A percentile compares a stretch with the other conserved stretches of the same genome.
Evolutionary conservation across 108 stramenopile species (phyloP).

Genomic region (Discostella stelligeroides): DNA sequence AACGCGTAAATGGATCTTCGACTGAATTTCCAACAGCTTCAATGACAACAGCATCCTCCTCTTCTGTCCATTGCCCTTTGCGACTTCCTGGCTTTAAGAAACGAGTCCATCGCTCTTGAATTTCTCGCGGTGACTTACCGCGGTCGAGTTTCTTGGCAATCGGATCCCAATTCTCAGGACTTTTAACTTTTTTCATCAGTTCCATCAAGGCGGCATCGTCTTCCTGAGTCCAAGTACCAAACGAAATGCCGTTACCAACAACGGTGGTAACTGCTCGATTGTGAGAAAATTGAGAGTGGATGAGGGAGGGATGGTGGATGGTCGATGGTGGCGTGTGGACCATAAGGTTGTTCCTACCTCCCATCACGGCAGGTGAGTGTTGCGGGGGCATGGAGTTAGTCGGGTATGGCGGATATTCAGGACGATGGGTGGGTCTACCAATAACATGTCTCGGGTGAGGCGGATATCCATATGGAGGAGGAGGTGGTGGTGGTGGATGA

Average conservation of each 20-base stretch:
- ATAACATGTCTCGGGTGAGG: neutral
- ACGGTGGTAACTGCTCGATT: neutral
- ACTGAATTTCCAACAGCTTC: slow-evolving; percentile 73
- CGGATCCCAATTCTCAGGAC: slow-evolving; percentile 85
- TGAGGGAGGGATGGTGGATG: neutral
- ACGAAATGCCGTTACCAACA: neutral
- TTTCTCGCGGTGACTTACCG: slow-evolving; percentile 45
- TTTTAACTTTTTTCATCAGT: slow-evolving; percentile 87
- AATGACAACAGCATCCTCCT: slow-evolving; percentile 82
- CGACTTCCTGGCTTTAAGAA: slow-evolving; percentile 53
- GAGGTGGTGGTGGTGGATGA: slow-evolving; percentile 27
- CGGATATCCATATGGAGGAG: slow-evolving; percentile 33
- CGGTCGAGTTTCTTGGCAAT: slow-evolving; percentile 76
- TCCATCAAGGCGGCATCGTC: slow-evolving; percentile 77
- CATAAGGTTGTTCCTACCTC: neutral
- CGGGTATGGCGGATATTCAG: neutral
- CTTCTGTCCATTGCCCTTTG: slow-evolving; percentile 55
- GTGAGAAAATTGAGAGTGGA: slow-evolving; percentile 8
- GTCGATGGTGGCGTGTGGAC: slow-evolving; percentile 11
- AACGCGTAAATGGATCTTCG: slow-evolving; percentile 86
- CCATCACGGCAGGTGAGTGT: neutral
- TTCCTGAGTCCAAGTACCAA: slow-evolving; percentile 64
- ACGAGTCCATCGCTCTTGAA: slow-evolving; percentile 50
- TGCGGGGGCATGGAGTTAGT: slow-evolving; percentile 8
- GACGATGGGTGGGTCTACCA: neutral